Evolutionary conservation across 371 early-diverging fungal genomes (phyloP).

Genomic region (Zancudomyces culisetae): DNA sequence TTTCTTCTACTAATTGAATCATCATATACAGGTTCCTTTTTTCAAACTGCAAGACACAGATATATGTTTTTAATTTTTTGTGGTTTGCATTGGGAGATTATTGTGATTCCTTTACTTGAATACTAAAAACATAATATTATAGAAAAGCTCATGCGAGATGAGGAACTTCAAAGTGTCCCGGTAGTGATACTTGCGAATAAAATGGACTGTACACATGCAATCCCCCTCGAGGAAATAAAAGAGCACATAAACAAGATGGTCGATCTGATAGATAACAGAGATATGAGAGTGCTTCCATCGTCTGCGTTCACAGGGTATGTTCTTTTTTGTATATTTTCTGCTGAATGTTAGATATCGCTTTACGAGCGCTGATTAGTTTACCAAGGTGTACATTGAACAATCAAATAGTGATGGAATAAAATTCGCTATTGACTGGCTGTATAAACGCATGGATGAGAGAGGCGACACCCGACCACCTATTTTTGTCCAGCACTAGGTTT

Average conservation of each 20-base stretch:
- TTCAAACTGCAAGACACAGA: not conserved
- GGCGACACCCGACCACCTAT: not conserved
- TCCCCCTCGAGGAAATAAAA: constrained; percentile 68
- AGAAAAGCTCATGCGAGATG: constrained; percentile 53
- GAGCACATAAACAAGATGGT: constrained; percentile 82
- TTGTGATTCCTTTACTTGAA: too few relatives aligned
- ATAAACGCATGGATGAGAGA: not conserved
- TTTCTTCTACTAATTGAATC: not conserved
- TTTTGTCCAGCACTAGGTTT: not conserved
- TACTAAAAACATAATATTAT: constrained; percentile 1
- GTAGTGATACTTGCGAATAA: constrained; percentile 88
- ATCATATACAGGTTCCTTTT: not conserved
- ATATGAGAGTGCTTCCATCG: constrained; percentile 18
- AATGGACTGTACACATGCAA: constrained; percentile 55
- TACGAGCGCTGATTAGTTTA: too few relatives aligned
- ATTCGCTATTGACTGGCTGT: constrained; percentile 3
- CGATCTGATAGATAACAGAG: constrained; percentile 50
- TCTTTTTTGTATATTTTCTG: not conserved
- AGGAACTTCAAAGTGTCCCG: constrained; percentile 69
- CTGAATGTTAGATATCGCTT: not conserved
- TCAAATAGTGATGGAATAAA: too few relatives aligned
- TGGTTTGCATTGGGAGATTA: too few relatives aligned
- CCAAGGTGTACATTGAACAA: too few relatives aligned
- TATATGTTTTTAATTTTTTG: not conserved
- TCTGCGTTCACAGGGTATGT: constrained; percentile 8